Evolutionary conservation across 495 filamentous ascomycete species (phyloP).

Genomic region (Neohortaea acidophila): DNA sequence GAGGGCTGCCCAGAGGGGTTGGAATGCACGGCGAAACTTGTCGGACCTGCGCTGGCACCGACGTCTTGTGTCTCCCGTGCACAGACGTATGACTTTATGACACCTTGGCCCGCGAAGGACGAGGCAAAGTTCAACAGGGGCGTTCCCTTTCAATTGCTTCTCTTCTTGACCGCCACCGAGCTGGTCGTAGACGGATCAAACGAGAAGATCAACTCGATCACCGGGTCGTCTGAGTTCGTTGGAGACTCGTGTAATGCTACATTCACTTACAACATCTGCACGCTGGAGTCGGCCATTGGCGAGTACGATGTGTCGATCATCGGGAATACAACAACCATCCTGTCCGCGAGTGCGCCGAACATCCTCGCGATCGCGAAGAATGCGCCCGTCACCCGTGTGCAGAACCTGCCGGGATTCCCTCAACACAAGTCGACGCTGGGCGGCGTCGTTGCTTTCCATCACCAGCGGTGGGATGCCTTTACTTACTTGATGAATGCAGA

Average conservation of each 20-base stretch:
- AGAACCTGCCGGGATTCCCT: too few relatives aligned
- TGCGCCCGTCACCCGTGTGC: not conserved
- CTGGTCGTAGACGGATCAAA: not conserved
- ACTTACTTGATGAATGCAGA: too few relatives aligned
- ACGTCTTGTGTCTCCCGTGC: not conserved
- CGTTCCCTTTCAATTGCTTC: not conserved
- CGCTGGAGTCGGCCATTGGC: not conserved
- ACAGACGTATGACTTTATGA: not conserved
- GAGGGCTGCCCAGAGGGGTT: not conserved
- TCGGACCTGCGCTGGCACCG: not conserved
- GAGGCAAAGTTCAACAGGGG: not conserved
- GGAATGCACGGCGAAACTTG: not conserved
- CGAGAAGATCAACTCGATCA: not conserved
- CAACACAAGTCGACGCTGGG: too few relatives aligned
- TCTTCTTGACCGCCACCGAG: not conserved
- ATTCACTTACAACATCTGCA: not conserved
- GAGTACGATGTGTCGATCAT: not conserved
- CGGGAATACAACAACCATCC: not conserved
- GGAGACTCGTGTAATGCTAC: not conserved
- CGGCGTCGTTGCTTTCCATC: too few relatives aligned
- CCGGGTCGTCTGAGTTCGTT: not conserved
- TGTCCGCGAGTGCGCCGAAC: not conserved
- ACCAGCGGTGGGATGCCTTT: too few relatives aligned
- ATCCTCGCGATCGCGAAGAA: conserved; percentile 1
- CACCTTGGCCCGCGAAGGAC: not conserved